phyloP scores from a whole-genome alignment of 2,329 filamentous ascomycete genomes.

The Hypoxylon sp. region DNA sequence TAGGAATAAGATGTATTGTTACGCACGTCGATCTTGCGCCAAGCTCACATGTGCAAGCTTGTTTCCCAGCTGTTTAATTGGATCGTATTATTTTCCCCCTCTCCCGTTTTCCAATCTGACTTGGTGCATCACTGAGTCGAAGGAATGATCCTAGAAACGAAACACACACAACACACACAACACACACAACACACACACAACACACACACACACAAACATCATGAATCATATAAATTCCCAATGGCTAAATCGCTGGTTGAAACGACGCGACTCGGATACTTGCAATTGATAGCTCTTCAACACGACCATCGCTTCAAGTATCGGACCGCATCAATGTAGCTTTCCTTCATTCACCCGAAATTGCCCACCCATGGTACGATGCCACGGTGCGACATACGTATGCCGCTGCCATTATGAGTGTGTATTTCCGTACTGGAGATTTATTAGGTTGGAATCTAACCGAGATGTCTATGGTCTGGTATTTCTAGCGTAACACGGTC shows the following conservation, averaged over 20 bases:
- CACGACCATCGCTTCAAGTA: too few relatives aligned
- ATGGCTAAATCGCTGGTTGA: too few relatives aligned
- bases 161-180: too few relatives aligned
- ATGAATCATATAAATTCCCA: neutral
- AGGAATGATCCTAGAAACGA: too few relatives aligned
- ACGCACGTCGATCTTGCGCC: constrained; percentile 15
- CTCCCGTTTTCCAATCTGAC: too few relatives aligned
- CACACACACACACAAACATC: constrained; percentile 6
- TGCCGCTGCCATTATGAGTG: too few relatives aligned
- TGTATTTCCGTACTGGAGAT: constrained; percentile 8
- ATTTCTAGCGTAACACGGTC: constrained; percentile 11
- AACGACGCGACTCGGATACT: too few relatives aligned
- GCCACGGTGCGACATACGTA: constrained; percentile 11
- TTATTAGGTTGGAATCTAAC: constrained; percentile 10
- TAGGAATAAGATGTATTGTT: constrained; percentile 16
- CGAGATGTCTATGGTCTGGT: constrained; percentile 13
- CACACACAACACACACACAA: too few relatives aligned
- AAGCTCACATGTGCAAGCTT: constrained; percentile 5
- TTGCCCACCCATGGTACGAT: constrained; percentile 19
- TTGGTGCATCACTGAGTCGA: too few relatives aligned
- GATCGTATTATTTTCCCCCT: too few relatives aligned
- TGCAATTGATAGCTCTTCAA: too few relatives aligned
- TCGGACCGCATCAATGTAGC: constrained; percentile 20
- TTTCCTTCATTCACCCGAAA: constrained; percentile 29
- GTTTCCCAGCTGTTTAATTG: constrained; percentile 12